Base-by-base conservation (phyloP, 2,329 filamentous ascomycete genomes). In the Lachnellula arida region DNA sequence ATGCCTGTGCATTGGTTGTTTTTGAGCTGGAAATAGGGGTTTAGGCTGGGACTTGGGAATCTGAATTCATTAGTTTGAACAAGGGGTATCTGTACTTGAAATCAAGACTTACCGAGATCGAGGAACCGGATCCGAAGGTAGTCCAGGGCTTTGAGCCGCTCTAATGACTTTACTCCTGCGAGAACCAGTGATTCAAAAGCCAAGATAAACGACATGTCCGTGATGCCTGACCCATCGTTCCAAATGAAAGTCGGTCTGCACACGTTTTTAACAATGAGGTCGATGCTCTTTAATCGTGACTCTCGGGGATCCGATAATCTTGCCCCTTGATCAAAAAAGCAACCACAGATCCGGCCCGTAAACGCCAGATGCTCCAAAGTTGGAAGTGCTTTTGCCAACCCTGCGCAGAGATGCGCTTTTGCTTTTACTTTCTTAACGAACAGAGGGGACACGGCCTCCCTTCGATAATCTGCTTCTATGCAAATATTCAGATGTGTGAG, bases 261-360 rank as follows among this genome's bases (percentile, higher is more conserved):
- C 68, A 86, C 87, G 59, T 89, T 89, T 72, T 89, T 89, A 54
- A 91, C 84, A 0, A 86, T 85, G 46, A 91, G 71, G 63, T 91
- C 87, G 22, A 91, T 77, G 1, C 83, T 85, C 70, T 82, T 83
- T 46, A 91, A 78, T 37, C 60, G 51, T 1, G 64, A 76, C 15
- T 75, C 72, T 44, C 78, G 70, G 42, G 77, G 70, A 59, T 81
- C 76, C 34, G 77, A 76, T 32, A 75, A 72, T 46, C 73, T 72
- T n/a, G 78, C 75, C 5, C 82, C 78, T 35, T 77, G 70, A 46
- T 84, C 80, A 65, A 91, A 91, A 58, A 90, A 83, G n/a, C 75
- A 74, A 54, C 82, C 81, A 65, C 88, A 91, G 22, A 90, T 76
- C 55, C 87, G 82, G 3, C 88, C 88, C 0, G 87, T 90, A 66